Percentiles rank a stretch among this genome's conserved stretches.
Conservation (phyloP, 202 grass and related monocot genomes). For the Tripidium arundinaceum region DNA sequence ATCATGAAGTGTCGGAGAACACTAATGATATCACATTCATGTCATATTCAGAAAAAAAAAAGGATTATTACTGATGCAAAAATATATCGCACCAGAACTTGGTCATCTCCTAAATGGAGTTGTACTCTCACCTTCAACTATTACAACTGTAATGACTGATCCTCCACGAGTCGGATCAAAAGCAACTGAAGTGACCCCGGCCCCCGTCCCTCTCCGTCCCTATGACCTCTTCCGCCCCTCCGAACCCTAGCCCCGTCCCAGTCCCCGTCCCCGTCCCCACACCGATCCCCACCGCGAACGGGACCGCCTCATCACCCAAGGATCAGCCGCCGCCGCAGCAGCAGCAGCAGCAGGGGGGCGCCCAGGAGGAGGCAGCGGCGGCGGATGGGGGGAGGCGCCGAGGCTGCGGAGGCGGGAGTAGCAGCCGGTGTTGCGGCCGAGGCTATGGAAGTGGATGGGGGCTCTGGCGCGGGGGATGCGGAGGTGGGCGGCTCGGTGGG, state of each 20-base stretch:
- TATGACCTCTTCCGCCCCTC: slow-evolving; percentile 49
- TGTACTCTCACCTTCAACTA: no score
- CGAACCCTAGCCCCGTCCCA: slow-evolving; percentile 56
- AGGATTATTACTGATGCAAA: no score
- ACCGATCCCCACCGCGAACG: slow-evolving; percentile 29
- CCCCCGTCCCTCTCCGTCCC: slow-evolving; percentile 34
- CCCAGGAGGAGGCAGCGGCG: slow-evolving; percentile 24
- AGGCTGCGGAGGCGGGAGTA: slow-evolving; percentile 29
- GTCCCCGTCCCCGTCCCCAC: slow-evolving; percentile 26
- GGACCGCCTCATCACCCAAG: slow-evolving; percentile 34
- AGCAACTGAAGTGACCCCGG: neutral
- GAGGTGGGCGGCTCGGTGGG: slow-evolving; percentile 26
- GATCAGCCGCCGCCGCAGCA: slow-evolving; percentile 35
- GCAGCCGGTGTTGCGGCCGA: slow-evolving; percentile 13
- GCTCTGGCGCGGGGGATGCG: slow-evolving; percentile 31
- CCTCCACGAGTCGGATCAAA: no score
- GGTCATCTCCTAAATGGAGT: no score
- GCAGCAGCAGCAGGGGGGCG: slow-evolving; percentile 31
- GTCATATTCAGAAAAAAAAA: no score
- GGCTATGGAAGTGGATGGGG: slow-evolving; percentile 50
- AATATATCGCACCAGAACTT: no score
- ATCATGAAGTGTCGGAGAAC: no score
- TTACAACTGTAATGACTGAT: no score
- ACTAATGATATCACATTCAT: no score
- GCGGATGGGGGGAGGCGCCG: slow-evolving; percentile 23